Evolutionary conservation across 805 yeast genomes (phyloP).

Genomic region (Pichia ethanolica): DNA sequence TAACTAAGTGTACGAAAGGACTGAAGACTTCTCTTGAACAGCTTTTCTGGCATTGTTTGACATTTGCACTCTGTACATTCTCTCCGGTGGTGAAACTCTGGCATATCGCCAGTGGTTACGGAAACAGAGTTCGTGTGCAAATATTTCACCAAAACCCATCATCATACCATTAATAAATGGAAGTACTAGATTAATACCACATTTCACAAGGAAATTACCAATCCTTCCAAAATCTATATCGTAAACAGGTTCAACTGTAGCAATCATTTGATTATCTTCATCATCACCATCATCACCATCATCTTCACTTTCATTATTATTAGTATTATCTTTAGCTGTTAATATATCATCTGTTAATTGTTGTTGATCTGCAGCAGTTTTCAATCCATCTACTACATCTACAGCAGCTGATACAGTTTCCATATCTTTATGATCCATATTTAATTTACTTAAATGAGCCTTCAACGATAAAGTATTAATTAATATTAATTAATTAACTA

Average conservation of each 20-base stretch:
- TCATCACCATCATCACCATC: background rate
- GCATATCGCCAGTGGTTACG: constrained; percentile 71
- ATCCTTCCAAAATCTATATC: background rate
- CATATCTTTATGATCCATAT: too few relatives aligned
- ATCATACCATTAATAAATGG: constrained; percentile 92
- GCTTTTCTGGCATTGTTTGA: background rate
- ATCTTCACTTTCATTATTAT: background rate
- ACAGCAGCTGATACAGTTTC: too few relatives aligned
- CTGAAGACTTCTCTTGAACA: background rate
- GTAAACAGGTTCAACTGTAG: background rate
- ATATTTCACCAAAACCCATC: constrained; percentile 92
- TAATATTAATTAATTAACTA: too few relatives aligned
- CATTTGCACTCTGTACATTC: background rate
- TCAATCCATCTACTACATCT: too few relatives aligned
- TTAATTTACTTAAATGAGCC: too few relatives aligned
- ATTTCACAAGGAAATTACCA: constrained; percentile 30
- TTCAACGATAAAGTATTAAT: too few relatives aligned
- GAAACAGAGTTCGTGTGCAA: constrained; percentile 90
- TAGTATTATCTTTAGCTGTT: too few relatives aligned
- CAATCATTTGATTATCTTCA: background rate
- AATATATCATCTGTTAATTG: background rate
- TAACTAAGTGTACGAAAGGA: background rate
- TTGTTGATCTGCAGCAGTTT: background rate
- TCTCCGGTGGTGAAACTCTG: constrained; percentile 32
- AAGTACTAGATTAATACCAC: constrained; percentile 67